Conservation (phyloP, 306 rosid species). For the Spatholobus suberectus region DNA sequence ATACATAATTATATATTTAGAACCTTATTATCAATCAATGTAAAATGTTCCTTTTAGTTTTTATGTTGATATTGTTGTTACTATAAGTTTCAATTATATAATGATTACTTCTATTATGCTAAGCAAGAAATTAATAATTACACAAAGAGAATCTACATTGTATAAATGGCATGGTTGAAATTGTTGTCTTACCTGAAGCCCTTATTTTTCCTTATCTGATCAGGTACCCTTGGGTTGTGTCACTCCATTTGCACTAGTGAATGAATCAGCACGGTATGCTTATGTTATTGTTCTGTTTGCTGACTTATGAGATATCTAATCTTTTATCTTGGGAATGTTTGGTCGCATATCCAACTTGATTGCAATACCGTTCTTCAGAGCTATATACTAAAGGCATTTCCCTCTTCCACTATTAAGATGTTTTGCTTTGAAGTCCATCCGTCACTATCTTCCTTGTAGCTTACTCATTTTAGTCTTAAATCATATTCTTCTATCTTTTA, state of each 20-base stretch:
- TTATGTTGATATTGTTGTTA: not conserved
- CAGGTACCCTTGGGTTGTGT: slow-evolving; percentile 91
- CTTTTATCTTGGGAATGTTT: not conserved
- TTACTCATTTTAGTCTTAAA: slow-evolving; percentile 3
- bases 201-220: slow-evolving; percentile 40
- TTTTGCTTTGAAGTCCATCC: slow-evolving; percentile 10
- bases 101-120: not conserved
- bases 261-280: slow-evolving; percentile 87
- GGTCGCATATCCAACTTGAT: not conserved
- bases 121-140: not conserved
- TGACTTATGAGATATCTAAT: slow-evolving; percentile 25
- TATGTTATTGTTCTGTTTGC: not conserved
- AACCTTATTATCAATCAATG: not conserved
- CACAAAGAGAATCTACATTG: not conserved
- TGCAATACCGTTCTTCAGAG: not conserved
- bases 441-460: not conserved
- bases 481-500: not conserved
- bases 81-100: not conserved
- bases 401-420: not conserved
- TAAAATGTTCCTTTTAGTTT: not conserved
- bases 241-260: slow-evolving; percentile 88
- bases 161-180: slow-evolving; percentile 18
- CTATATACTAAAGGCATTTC: slow-evolving; percentile 11
- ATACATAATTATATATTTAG: not conserved
- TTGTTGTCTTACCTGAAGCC: slow-evolving; percentile 30